A percentile compares a stretch with the other conserved stretches of the same genome.
phyloP scores from a whole-genome alignment of 208 protist species.

The Lotmaria passim region DNA sequence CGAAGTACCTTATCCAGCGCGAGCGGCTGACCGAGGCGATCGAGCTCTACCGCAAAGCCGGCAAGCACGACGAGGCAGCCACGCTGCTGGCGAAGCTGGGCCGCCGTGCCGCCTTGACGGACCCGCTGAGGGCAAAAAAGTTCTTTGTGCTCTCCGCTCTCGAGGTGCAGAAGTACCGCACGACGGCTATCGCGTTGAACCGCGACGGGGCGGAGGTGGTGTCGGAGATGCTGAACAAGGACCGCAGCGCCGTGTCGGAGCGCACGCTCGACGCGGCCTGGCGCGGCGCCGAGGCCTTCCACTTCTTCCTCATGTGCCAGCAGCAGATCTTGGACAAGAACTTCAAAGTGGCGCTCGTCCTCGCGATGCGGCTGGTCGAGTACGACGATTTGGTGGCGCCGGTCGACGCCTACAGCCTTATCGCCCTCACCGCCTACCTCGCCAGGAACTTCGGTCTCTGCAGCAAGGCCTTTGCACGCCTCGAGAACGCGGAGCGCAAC shows the following conservation, averaged over 20 bases:
- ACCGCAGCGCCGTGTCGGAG: slow-evolving; percentile 69
- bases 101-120: slow-evolving; percentile 68
- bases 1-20: slow-evolving; percentile 87
- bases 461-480: slow-evolving; percentile 94
- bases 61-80: slow-evolving; percentile 93
- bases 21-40: slow-evolving; percentile 94
- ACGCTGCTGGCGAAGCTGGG: slow-evolving; percentile 91
- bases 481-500: slow-evolving; percentile 91
- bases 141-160: slow-evolving; percentile 96
- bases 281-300: slow-evolving; percentile 95
- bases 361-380: slow-evolving; percentile 91
- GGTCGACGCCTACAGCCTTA: slow-evolving; percentile 93
- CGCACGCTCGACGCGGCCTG: slow-evolving; percentile 89
- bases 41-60: slow-evolving; percentile 96
- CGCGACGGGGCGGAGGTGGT: slow-evolving; percentile 71
- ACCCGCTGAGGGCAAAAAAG: slow-evolving; percentile 94
- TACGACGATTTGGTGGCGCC: slow-evolving; percentile 95
- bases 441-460: slow-evolving; percentile 92
- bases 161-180: slow-evolving; percentile 92
- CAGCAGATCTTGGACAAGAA: slow-evolving; percentile 86
- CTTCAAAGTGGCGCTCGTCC: slow-evolving; percentile 71
- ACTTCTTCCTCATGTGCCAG: slow-evolving; percentile 94
- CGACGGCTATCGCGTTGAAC: slow-evolving; percentile 68
- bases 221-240: slow-evolving; percentile 79
- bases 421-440: slow-evolving; percentile 94